A percentile compares a stretch with the other conserved stretches of the same genome.
Evolutionary conservation across 2,329 filamentous ascomycete species (phyloP).

Genomic region (Penicillium sp.): DNA sequence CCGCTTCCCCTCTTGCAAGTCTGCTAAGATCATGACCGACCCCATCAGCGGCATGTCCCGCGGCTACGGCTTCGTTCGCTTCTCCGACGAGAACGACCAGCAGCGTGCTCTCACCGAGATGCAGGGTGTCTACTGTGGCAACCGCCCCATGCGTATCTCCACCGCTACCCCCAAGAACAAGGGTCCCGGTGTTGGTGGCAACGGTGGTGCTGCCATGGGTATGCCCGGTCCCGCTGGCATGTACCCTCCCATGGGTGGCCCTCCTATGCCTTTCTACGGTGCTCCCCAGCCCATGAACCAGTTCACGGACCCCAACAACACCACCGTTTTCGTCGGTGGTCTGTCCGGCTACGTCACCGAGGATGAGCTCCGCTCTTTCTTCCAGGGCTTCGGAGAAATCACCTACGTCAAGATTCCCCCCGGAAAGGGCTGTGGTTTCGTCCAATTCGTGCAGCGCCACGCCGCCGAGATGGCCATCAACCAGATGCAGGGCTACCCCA

Average conservation of each 20-base stretch:
- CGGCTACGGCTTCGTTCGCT: slow-evolving; percentile 96
- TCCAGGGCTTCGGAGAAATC: slow-evolving; percentile 99
- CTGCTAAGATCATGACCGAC: slow-evolving; percentile 99
- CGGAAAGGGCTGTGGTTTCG: slow-evolving; percentile 97
- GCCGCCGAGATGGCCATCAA: slow-evolving; percentile 99
- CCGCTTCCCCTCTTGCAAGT: slow-evolving; percentile 96
- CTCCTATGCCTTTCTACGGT: slow-evolving; percentile 64
- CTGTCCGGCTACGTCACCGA: slow-evolving; percentile 98
- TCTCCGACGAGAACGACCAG: slow-evolving; percentile 92
- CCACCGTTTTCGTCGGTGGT: slow-evolving; percentile 95
- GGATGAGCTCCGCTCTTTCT: slow-evolving; percentile 99
- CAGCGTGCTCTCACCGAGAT: slow-evolving; percentile 95
- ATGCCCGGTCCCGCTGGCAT: slow-evolving; percentile 61
- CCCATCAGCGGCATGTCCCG: slow-evolving; percentile 96
- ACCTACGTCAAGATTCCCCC: slow-evolving; percentile 99
- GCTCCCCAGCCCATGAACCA: slow-evolving; percentile 91
- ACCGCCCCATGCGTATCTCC: slow-evolving; percentile 96
- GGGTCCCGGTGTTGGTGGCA: slow-evolving; percentile 56
- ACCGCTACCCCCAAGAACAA: slow-evolving; percentile 96
- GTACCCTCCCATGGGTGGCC: slow-evolving; percentile 67
- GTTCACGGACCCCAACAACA: slow-evolving; percentile 99
- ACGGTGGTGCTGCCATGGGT: slow-evolving; percentile 48
- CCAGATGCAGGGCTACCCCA: slow-evolving; percentile 99
- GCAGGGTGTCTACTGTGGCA: slow-evolving; percentile 99
- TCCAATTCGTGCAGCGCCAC: slow-evolving; percentile 98